Percentiles rank a stretch among this genome's conserved stretches.
Evolutionary conservation across 352 stramenopile genomes (phyloP).

Genomic region (Phytophthora multivora): DNA sequence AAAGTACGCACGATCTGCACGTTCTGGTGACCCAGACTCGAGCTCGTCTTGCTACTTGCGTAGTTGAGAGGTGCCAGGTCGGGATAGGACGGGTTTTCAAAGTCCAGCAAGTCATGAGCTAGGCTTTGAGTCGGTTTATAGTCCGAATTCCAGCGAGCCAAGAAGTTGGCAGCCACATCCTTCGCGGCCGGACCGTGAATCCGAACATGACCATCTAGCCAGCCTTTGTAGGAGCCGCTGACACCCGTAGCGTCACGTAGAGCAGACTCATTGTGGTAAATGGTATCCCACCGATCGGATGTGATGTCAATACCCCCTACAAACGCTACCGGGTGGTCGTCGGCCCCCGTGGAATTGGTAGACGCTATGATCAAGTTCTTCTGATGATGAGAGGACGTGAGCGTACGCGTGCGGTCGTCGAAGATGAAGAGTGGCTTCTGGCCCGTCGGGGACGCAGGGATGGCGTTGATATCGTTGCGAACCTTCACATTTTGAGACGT

Average conservation of each 20-base stretch:
- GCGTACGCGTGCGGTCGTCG: conserved; percentile 44
- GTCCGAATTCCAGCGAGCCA: conserved; percentile 53
- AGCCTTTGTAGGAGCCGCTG: conserved; percentile 46
- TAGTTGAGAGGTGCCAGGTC: conserved; percentile 12
- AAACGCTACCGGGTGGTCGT: conserved; percentile 43
- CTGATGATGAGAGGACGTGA: conserved; percentile 52
- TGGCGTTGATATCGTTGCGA: conserved; percentile 46
- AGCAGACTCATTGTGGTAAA: conserved; percentile 47
- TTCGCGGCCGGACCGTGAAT: conserved; percentile 48
- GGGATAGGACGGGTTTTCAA: conserved; percentile 49
- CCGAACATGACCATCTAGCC: conserved; percentile 52
- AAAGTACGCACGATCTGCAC: conserved; percentile 64
- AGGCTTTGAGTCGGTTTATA: conserved; percentile 27
- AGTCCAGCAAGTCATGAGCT: conserved; percentile 42
- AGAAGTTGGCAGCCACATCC: conserved; percentile 60
- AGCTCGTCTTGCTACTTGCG: conserved; percentile 15
- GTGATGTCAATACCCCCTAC: conserved; percentile 58
- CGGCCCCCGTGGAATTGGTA: neutral
- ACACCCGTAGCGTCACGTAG: conserved; percentile 38
- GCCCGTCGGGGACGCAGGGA: conserved; percentile 12
- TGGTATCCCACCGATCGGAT: conserved; percentile 61
- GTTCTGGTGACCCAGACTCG: conserved; percentile 27
- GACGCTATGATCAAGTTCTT: conserved; percentile 47
- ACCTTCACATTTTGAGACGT: conserved; percentile 48
- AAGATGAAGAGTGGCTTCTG: conserved; percentile 44